phyloP scores from a whole-genome alignment of 2,329 filamentous ascomycete genomes.

The Exophiala sideris region DNA sequence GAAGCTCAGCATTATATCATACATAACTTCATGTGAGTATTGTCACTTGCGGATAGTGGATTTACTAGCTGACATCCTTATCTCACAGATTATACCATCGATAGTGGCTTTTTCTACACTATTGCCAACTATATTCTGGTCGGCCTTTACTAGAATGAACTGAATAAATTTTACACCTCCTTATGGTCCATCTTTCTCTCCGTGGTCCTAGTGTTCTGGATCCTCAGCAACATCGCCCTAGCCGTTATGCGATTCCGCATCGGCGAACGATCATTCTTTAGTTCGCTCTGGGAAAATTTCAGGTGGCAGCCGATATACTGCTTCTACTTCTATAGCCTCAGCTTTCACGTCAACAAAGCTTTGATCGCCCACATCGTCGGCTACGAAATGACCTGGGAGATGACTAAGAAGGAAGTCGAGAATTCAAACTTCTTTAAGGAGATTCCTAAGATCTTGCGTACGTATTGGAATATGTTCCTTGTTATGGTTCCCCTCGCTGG shows the following conservation, averaged over 20 bases:
- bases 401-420: constrained; percentile 77
- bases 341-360: constrained; percentile 73
- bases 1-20: constrained; percentile 68
- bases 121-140: constrained; percentile 67
- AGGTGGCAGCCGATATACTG: constrained; percentile 62
- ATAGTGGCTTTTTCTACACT: constrained; percentile 61
- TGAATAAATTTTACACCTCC: constrained; percentile 65
- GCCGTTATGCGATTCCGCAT: constrained; percentile 63
- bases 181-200: constrained; percentile 45
- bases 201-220: constrained; percentile 63
- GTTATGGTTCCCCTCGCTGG: constrained; percentile 26
- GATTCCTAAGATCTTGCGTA: constrained; percentile 71
- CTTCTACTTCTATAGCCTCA: constrained; percentile 71
- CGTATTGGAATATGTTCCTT: constrained; percentile 66
- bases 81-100: constrained; percentile 60
- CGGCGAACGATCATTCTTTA: constrained; percentile 51
- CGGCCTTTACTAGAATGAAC: constrained; percentile 64
- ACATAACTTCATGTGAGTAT: constrained; percentile 47
- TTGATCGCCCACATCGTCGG: constrained; percentile 78
- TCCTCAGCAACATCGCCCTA: constrained; percentile 57
- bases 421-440: constrained; percentile 82
- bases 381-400: constrained; percentile 80
- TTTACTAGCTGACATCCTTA: constrained; percentile 9
- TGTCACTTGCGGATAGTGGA: constrained; percentile 44
- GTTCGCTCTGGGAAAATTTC: constrained; percentile 54